Evolutionary conservation across 2,329 filamentous ascomycete species (phyloP).

Genomic region (Xylariaceae sp.): DNA sequence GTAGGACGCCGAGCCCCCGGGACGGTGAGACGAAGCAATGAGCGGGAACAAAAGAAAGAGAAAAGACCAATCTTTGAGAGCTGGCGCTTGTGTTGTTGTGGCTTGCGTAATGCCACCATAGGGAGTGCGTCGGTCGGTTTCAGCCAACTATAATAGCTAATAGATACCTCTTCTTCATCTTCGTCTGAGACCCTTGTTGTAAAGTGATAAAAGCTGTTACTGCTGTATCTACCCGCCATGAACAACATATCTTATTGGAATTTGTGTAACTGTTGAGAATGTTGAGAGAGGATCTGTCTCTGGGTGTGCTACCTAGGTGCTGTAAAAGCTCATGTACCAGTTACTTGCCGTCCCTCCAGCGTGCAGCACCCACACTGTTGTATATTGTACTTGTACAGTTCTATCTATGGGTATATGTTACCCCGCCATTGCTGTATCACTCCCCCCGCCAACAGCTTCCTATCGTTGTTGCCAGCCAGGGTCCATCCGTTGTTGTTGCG

Average conservation of each 20-base stretch:
- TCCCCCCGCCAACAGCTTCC: not conserved
- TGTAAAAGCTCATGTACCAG: too few species aligned
- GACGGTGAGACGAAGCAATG: not conserved
- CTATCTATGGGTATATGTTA: too few species aligned
- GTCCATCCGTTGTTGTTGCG: not conserved
- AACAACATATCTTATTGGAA: too few species aligned
- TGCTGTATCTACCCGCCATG: too few species aligned
- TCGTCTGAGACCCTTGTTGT: constrained; percentile 2
- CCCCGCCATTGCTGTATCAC: not conserved
- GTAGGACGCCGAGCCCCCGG: too few species aligned
- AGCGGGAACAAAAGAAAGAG: constrained; percentile 2
- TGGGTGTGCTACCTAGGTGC: too few species aligned
- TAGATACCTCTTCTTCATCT: constrained; percentile 23
- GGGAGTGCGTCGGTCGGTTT: constrained; percentile 21
- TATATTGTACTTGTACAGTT: too few species aligned
- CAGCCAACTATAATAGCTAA: constrained; percentile 33
- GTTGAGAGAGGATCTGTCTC: too few species aligned
- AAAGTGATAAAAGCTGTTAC: too few species aligned
- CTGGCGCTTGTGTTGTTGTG: constrained; percentile 15
- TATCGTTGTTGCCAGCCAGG: not conserved
- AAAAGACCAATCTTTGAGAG: constrained; percentile 5
- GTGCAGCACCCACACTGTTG: too few species aligned
- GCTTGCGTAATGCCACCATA: constrained; percentile 18
- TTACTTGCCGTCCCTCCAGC: too few species aligned
- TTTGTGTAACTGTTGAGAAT: too few species aligned